These are phyloP conservation scores for Ustilago vetiveriae DNA, from an alignment of 1,284 basidiomycete genomes.

Conservation along the genomic window DNA sequence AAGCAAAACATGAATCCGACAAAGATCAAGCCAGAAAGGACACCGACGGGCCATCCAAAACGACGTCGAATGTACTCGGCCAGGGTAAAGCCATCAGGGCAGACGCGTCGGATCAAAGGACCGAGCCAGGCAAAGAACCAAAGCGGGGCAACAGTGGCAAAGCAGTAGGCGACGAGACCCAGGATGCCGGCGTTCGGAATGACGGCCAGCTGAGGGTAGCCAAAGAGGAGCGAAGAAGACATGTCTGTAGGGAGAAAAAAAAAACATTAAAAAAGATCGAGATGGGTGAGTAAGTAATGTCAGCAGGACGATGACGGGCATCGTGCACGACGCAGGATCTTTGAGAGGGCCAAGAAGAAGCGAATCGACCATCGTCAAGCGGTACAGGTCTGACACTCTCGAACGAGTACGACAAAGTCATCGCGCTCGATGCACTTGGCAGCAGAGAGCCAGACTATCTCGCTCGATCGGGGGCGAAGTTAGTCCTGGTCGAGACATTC, in stretches of 20 bases:
- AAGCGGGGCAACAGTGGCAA: slow-evolving; percentile 63
- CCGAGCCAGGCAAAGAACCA: slow-evolving; percentile 66
- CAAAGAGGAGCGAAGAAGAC: slow-evolving; percentile 65
- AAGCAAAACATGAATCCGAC: slow-evolving; percentile 67
- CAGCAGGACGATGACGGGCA: slow-evolving; percentile 17
- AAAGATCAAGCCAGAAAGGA: slow-evolving; percentile 62
- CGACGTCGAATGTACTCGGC: slow-evolving; percentile 64
- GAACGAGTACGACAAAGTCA: no score
- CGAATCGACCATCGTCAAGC: not conserved
- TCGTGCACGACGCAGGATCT: slow-evolving; percentile 7
- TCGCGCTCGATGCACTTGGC: no score
- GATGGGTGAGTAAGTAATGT: slow-evolving; percentile 16
- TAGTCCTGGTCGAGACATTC: no score
- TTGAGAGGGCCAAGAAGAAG: not conserved
- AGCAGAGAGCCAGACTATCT: no score
- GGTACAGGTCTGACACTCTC: not conserved
- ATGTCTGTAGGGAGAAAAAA: slow-evolving; percentile 53
- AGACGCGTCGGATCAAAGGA: slow-evolving; percentile 60
- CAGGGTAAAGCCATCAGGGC: slow-evolving; percentile 66
- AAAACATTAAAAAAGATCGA: not conserved
- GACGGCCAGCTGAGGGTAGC: slow-evolving; percentile 66
- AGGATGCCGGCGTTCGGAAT: slow-evolving; percentile 64
- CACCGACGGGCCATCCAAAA: slow-evolving; percentile 65
- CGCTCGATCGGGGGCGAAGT: no score
- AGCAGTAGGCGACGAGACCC: slow-evolving; percentile 62